Base-by-base conservation (phyloP, 306 rosid species). In the Comarum palustre region DNA sequence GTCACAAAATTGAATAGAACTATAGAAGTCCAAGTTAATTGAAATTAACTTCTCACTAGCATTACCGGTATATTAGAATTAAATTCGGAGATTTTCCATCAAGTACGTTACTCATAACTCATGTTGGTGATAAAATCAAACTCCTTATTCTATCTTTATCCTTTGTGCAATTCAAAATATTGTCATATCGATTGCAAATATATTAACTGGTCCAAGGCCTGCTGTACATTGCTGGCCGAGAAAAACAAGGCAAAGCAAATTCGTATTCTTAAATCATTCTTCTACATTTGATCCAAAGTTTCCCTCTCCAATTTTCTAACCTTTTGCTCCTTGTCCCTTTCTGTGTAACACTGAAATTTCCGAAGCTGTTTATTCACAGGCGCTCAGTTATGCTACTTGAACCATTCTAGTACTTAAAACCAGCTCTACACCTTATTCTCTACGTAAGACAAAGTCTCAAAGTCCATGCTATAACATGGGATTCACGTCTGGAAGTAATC, bases 381-480 rank as follows among this genome's bases (percentile, higher is more conserved):
- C 75, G 66, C 64, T 24, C 14, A 42, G 29, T 29, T 72, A 58
- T 57, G 54, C 39, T 24, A 24, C 27, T 71, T 2, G 22, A 71
- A 57, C 55, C 55, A 57, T 34, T 63, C 15, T n/a, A 60, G 66
- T 36, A 36, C 6, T 31, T 60, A 57, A 12, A 57, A 60, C 43
- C 22, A 60, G 41, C 41, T 15, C 34, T 6, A 60, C 41, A 36
- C 41, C 41, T 36, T 14, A 57, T 24, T 0, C 19, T 59, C 39
- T 59, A 29, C 34, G 42, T 32, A 42, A 16, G 66, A 31, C 41
- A 41, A 14, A 71, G 51, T 36, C 43, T 24, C n/a, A n/a, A 6
- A 72, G 55, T 41, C 75, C 75, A 72, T 72, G 60, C 38, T 4
- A 45, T 27, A 79, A 45, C 24, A 82, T 89, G 95, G 78, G 79